Evolutionary conservation across 2,329 filamentous ascomycete genomes (phyloP), one percentile per base, ranked within the genome.

Genomic region (Juglanconis oblonga): DNA sequence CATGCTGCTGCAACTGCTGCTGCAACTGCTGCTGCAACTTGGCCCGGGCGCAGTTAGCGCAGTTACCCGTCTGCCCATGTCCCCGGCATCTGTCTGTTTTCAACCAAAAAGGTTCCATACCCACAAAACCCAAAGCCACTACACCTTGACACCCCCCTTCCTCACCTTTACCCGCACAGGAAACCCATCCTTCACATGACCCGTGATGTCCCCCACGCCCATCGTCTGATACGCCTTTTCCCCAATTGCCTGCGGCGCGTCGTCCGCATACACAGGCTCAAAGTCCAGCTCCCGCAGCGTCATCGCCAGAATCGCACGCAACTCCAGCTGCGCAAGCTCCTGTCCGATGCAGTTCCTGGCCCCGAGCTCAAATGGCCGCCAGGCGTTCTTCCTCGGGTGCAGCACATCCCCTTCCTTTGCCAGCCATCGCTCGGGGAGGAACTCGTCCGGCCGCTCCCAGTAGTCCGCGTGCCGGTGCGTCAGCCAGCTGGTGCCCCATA

Each of bases 381-480:
- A 77, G 8, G 68, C 71, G 51, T 62, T 62, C 49, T 55, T 64
- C n/a, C 48, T 66, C 67, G 64, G 64, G 61, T 73, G 58, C 47
- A 67, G 45, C 62, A 64, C 50, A 65, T 68, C 17, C 29, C 62
- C 64, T 42, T 61, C 58, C 33, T 24, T 55, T 32, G 66, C 66
- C 13, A 78, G 65, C 70, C 75, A 81, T 7, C 79, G 72, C 47
- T 79, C 76, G 0, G 79, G 78, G 2, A 76, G 60, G 65, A 80
- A 80, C 8, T 67, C 65, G 10, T 68, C 57, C 1, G 74, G 70
- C 2, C 75, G 67, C 0, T 71, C 71, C 73, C 76, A 81, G 64
- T 75, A 68, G 6, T 64, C 62, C 1, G 68, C 64, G 52, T 71
- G 66, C 11, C 68, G 66, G 38, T 77, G 72, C 31, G 72, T 61